Conservation (phyloP, 495 filamentous ascomycete species). For the Penicillium flavigenum region DNA sequence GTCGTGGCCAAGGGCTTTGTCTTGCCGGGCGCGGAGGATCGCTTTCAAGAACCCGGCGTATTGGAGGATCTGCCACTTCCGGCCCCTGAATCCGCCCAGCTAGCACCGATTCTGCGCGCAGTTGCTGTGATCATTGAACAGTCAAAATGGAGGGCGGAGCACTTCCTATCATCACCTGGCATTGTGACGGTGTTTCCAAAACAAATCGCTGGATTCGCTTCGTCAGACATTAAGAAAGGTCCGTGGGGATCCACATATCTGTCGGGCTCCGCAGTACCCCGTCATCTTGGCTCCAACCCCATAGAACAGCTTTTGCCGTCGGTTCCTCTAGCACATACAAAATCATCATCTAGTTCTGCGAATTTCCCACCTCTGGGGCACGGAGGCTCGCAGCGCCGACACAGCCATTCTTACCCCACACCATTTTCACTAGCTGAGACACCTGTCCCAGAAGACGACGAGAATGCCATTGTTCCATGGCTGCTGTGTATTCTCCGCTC, state of each 20-base stretch:
- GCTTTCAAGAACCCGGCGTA: slow-evolving; percentile 35
- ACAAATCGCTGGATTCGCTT: slow-evolving; percentile 42
- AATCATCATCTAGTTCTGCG: slow-evolving; percentile 31
- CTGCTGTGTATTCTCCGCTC: slow-evolving; percentile 69
- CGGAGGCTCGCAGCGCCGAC: slow-evolving; percentile 42
- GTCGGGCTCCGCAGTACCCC: slow-evolving; percentile 46
- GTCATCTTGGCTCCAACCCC: slow-evolving; percentile 46
- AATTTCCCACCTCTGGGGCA: slow-evolving; percentile 61
- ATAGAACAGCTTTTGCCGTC: slow-evolving; percentile 62
- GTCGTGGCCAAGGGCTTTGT: slow-evolving; percentile 65
- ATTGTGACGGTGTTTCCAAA: slow-evolving; percentile 71
- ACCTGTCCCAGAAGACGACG: slow-evolving; percentile 58
- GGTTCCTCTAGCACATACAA: slow-evolving; percentile 37
- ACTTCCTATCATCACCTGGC: slow-evolving; percentile 74
- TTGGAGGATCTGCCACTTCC: slow-evolving; percentile 45
- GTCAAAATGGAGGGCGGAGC: slow-evolving; percentile 73
- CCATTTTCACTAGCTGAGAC: slow-evolving; percentile 38
- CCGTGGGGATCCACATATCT: slow-evolving; percentile 49
- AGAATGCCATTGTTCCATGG: slow-evolving; percentile 80
- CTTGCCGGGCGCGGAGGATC: slow-evolving; percentile 50
- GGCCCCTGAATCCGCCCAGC: slow-evolving; percentile 56
- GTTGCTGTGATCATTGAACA: slow-evolving; percentile 74
- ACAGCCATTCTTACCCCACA: slow-evolving; percentile 42
- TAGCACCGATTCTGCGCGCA: slow-evolving; percentile 76
- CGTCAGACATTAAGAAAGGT: slow-evolving; percentile 46